These are phyloP conservation scores for Schoenoplectus tabernaemontani DNA, from an alignment of 202 grass and related monocot species.

Conservation along the genomic window DNA sequence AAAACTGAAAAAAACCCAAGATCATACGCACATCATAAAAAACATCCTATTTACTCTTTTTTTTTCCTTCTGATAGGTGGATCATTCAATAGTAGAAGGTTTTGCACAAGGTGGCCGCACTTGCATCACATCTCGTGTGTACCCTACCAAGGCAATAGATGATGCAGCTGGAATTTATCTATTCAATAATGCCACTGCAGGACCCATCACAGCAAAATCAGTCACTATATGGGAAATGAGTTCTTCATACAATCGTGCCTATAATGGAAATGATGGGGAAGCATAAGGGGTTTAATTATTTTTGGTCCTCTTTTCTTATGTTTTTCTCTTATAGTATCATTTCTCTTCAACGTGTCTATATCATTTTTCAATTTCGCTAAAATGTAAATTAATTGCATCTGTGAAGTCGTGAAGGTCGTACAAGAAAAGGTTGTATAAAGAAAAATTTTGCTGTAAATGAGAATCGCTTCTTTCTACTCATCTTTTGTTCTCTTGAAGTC, in stretches of 20 bases:
- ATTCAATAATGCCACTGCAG: conserved; percentile 72
- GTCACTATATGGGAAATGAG: conserved; percentile 71
- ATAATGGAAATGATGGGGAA: conserved; percentile 18
- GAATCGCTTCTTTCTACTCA: background rate
- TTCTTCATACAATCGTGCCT: conserved; percentile 55
- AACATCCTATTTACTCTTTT: background rate
- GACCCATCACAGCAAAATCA: conserved; percentile 36
- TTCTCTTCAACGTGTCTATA: background rate
- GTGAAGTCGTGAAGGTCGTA: background rate
- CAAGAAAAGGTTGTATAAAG: conserved; percentile 17
- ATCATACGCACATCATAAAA: background rate
- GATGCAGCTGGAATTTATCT: conserved; percentile 54
- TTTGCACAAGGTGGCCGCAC: conserved; percentile 66
- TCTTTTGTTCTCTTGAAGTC: background rate
- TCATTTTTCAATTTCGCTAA: background rate
- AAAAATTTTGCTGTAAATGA: conserved; percentile 20
- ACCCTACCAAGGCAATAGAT: conserved; percentile 76
- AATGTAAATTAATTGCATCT: conserved; percentile 15
- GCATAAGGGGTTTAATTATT: background rate
- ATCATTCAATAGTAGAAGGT: conserved; percentile 91
- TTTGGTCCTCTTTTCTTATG: background rate
- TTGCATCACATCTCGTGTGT: conserved; percentile 62
- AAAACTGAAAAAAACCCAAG: background rate
- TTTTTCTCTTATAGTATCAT: background rate
- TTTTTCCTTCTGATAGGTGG: conserved; percentile 25